A percentile compares a stretch with the other conserved stretches of the same genome.
Conservation (phyloP, 1,139 yeast species). For the Candida neerlandica region DNA sequence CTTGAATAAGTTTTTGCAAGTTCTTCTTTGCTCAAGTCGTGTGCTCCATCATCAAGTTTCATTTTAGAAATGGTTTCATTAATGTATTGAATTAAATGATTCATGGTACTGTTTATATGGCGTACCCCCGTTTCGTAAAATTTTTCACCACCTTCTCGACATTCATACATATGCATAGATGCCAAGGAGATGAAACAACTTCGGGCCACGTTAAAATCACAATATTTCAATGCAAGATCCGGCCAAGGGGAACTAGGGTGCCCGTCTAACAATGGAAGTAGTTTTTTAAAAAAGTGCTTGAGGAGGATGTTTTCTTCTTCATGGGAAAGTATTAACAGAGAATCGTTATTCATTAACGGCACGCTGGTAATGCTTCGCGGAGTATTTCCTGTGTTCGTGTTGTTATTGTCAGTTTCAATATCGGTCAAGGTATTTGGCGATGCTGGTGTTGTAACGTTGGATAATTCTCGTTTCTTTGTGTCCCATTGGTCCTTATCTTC, state of each 20-base stretch:
- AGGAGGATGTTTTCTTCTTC: conserved; percentile 52
- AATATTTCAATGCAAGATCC: conserved; percentile 53
- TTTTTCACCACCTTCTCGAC: conserved; percentile 48
- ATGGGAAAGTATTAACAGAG: conserved; percentile 17
- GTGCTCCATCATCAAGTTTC: neutral
- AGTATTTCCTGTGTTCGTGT: no score
- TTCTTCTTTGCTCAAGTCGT: conserved; percentile 25
- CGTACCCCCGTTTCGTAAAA: conserved; percentile 52
- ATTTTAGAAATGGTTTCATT: conserved; percentile 12
- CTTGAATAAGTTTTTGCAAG: conserved; percentile 37
- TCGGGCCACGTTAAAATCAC: conserved; percentile 57
- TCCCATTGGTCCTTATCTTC: neutral
- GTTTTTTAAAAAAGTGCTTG: conserved; percentile 54
- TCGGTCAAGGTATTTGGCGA: neutral
- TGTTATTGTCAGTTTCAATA: neutral
- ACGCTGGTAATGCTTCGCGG: no score
- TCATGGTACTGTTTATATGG: conserved; percentile 56
- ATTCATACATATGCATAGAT: conserved; percentile 55
- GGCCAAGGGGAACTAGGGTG: conserved; percentile 65
- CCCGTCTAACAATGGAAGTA: conserved; percentile 54
- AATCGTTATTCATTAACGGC: neutral
- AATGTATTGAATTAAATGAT: conserved; percentile 44
- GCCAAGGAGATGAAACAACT: conserved; percentile 56
- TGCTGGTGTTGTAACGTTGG: neutral
- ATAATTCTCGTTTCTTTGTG: neutral